A percentile compares a stretch with the other conserved stretches of the same genome.
Conservation (phyloP, 495 filamentous ascomycete genomes). For the Rostrohypoxylon terebratum region DNA sequence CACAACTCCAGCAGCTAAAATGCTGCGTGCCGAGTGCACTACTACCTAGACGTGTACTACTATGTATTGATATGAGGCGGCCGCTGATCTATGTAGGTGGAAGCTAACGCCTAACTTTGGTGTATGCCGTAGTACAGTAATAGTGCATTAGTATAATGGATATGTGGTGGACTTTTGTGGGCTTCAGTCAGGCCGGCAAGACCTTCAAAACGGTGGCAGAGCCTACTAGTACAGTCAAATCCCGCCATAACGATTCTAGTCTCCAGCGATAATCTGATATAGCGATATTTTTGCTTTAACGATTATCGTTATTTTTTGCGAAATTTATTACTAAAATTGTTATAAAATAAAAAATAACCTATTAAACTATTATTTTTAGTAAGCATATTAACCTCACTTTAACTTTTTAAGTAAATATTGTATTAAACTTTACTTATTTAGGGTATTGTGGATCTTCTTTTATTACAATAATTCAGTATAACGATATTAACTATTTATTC, state of each 20-base stretch:
- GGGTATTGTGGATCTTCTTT: no score
- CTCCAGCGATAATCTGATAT: no score
- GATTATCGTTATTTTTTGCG: no score
- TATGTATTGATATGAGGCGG: slow-evolving; percentile 12
- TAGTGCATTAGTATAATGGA: slow-evolving; percentile 1
- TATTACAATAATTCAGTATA: neutral
- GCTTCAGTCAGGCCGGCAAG: slow-evolving; percentile 7
- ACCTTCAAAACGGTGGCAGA: slow-evolving; percentile 28
- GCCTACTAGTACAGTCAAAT: no score
- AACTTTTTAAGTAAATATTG: no score
- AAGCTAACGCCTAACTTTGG: slow-evolving; percentile 6
- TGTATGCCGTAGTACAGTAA: slow-evolving; percentile 9
- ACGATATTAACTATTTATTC: neutral
- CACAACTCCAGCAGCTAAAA: neutral
- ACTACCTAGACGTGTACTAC: no score
- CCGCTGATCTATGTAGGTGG: slow-evolving; percentile 16
- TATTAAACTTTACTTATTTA: no score
- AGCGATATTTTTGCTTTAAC: no score
- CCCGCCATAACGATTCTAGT: no score
- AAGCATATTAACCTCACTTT: no score
- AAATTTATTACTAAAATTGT: no score
- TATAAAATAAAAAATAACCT: neutral
- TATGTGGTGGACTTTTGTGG: slow-evolving; percentile 6
- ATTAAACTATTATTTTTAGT: neutral
- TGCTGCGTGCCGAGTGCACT: slow-evolving; percentile 2